These are phyloP conservation scores for Lactarius trivialis DNA, from an alignment of 768 basidiomycete species.

Conservation along the genomic window DNA sequence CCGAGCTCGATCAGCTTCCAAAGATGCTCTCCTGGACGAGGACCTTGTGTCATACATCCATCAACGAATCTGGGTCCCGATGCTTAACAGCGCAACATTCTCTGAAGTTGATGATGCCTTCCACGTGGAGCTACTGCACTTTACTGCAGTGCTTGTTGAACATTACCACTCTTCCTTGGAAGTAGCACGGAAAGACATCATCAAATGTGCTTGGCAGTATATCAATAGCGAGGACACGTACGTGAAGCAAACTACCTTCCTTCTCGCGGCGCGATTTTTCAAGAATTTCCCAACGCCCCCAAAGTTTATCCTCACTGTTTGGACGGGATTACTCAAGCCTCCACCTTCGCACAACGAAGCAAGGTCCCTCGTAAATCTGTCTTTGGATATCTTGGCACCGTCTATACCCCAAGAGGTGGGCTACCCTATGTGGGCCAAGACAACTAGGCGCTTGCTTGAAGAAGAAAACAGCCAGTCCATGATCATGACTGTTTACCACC, in stretches of 20 bases:
- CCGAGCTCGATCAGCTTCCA: constrained; percentile 50
- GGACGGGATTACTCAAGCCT: constrained; percentile 81
- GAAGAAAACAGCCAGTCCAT: constrained; percentile 79
- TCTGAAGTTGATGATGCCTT: constrained; percentile 71
- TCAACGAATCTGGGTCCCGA: constrained; percentile 74
- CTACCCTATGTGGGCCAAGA: constrained; percentile 75
- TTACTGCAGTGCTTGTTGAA: constrained; percentile 85
- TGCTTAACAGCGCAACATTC: constrained; percentile 49
- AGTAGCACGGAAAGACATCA: constrained; percentile 84
- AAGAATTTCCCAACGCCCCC: constrained; percentile 80
- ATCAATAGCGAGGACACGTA: constrained; percentile 82
- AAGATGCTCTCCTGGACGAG: constrained; percentile 59
- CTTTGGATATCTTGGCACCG: constrained; percentile 80
- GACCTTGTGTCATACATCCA: constrained; percentile 68
- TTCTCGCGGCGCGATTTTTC: constrained; percentile 89
- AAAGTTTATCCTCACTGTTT: constrained; percentile 87
- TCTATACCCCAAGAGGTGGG: constrained; percentile 64
- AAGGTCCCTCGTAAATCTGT: constrained; percentile 71
- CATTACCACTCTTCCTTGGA: constrained; percentile 74
- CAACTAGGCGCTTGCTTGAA: constrained; percentile 74
- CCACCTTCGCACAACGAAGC: constrained; percentile 60
- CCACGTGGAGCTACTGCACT: constrained; percentile 83
- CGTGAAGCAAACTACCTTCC: constrained; percentile 88
- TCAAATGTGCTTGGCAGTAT: constrained; percentile 88
- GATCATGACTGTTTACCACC: constrained; percentile 78